A percentile compares a stretch with the other conserved stretches of the same genome.
phyloP scores from a whole-genome alignment of 352 stramenopile species.

The Phytophthora parvispora region DNA sequence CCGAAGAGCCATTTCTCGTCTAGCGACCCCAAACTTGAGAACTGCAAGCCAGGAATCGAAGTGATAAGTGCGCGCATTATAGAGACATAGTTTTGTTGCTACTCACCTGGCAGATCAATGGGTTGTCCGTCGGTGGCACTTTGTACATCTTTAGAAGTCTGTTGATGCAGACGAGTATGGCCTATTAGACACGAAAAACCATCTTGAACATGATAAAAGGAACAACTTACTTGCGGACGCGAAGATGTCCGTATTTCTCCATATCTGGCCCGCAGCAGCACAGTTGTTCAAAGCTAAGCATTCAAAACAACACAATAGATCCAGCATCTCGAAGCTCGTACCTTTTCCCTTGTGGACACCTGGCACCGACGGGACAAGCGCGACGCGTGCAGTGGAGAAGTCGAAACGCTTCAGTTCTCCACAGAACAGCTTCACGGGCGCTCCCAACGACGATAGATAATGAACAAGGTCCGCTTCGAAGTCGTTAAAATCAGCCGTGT shows the following conservation, averaged over 20 bases:
- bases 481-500: constrained; percentile 16
- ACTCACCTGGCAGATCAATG: constrained; percentile 70
- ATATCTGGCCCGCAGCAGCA: constrained; percentile 53
- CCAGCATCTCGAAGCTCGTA: constrained; percentile 14
- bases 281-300: background rate
- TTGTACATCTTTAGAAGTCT: constrained; percentile 69
- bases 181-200: constrained; percentile 10
- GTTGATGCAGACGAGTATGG: background rate
- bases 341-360: constrained; percentile 77
- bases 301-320: too few relatives aligned
- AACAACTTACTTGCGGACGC: constrained; percentile 64
- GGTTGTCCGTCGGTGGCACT: constrained; percentile 59
- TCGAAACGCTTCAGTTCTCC: constrained; percentile 65
- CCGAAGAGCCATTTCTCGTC: constrained; percentile 88
- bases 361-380: constrained; percentile 74
- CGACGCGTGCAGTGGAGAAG: constrained; percentile 67
- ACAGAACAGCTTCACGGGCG: constrained; percentile 57
- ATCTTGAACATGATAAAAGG: background rate
- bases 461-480: constrained; percentile 75
- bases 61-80: background rate
- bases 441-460: constrained; percentile 69
- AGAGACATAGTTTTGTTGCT: background rate
- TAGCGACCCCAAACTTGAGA: constrained; percentile 85
- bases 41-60: constrained; percentile 40
- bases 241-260: constrained; percentile 85